Evolutionary conservation across 2,329 filamentous ascomycete species (phyloP).

Genomic region (Verticillium nubilum): DNA sequence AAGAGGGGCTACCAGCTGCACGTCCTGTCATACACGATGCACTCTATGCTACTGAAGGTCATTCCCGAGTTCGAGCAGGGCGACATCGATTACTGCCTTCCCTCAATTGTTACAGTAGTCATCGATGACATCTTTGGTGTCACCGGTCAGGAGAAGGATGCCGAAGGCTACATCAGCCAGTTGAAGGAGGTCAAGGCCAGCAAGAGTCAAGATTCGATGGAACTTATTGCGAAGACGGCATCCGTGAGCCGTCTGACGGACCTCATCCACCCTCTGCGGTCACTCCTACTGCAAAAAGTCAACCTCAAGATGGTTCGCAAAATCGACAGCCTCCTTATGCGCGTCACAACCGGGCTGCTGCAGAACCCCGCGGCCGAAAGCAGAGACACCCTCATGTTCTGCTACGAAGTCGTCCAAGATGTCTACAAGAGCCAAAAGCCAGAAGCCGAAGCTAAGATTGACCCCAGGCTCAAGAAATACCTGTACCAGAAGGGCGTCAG

Average conservation of each 20-base stretch:
- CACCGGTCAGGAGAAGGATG: constrained; percentile 92
- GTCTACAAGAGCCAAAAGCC: constrained; percentile 64
- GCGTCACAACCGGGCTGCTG: constrained; percentile 76
- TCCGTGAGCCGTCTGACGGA: constrained; percentile 69
- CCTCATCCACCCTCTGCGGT: constrained; percentile 72
- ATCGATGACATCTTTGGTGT: constrained; percentile 98
- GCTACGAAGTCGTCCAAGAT: constrained; percentile 88
- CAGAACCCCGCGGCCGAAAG: constrained; percentile 75
- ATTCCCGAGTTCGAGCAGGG: constrained; percentile 71
- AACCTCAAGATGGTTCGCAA: constrained; percentile 80
- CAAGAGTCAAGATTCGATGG: constrained; percentile 98
- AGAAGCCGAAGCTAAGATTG: constrained; percentile 46
- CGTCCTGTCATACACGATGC: constrained; percentile 90
- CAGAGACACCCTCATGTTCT: constrained; percentile 84
- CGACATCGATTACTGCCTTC: constrained; percentile 82
- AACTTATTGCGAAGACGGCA: constrained; percentile 78
- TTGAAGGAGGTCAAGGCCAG: constrained; percentile 98
- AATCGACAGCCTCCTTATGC: constrained; percentile 80
- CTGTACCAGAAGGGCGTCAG: constrained; percentile 75
- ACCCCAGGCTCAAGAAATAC: constrained; percentile 64
- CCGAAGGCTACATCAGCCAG: constrained; percentile 87
- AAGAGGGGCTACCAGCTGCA: constrained; percentile 88
- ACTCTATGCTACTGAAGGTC: constrained; percentile 77
- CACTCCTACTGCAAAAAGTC: constrained; percentile 76
- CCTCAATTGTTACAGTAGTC: constrained; percentile 72